Evolutionary conservation across 2,329 filamentous ascomycete genomes (phyloP), one percentile per base, ranked within the genome.

Genomic region (Pseudopyrenochaeta lycopersici): DNA sequence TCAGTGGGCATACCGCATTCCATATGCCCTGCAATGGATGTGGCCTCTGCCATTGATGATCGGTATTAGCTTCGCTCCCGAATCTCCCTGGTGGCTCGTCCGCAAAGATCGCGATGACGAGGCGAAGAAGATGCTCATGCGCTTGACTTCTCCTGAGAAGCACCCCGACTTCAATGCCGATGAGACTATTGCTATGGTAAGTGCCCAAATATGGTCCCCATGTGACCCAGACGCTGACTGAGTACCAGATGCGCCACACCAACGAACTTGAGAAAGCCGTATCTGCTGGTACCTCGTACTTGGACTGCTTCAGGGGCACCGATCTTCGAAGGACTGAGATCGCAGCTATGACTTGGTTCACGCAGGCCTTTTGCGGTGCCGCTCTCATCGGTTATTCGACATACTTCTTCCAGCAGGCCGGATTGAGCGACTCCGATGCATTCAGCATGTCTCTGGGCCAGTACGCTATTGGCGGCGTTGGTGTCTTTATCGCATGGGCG

Each of bases 301-400:
- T 85, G 63, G 92, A 96, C 74, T 96, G 92, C 79, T 96, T 96
- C 83, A 88, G 84, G 73, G 90, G 91, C n/a, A 84, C 85, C 17
- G 88, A 96, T 70, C 81, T 88, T 46, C 88, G 92, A 54, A 86
- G 92, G 18, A 96, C 92, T 2, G 91, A 91, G 68, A 88, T 89
- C 58, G 81, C 85, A 17, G 84, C 82, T 62, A 77, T 80, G 74
- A 72, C 72, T 11, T 82, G 78, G 78, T 77, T 78, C 23, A 79
- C 78, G 21, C 80, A 82, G 52, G 76, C 77, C 38, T 77, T 74
- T 58, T 75, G 70, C 40, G 72, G 71, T 12, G 62, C 67, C 14
- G 56, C 60, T 15, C 69, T 75, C 43, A 73, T 72, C 52, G 71
- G 78, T 20, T 72, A 69, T 56, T 67, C 72, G 3, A 81, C 80